Evolutionary conservation across 345 rosid genomes (phyloP).

Genomic region (sweet orange (Citrus sinensis)): DNA sequence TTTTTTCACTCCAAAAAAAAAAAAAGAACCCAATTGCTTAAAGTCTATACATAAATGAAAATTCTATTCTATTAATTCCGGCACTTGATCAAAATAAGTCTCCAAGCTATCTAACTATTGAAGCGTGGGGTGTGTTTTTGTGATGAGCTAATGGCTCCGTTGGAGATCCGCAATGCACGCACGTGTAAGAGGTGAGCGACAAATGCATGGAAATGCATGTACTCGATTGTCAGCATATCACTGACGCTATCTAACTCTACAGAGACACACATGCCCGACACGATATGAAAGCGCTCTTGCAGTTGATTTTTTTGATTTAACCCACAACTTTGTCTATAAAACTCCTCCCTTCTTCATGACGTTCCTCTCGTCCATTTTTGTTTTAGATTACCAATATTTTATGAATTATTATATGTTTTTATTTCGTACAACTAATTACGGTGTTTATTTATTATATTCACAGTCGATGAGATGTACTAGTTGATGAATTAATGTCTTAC

Average conservation of each 20-base stretch:
- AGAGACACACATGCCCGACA: constrained; percentile 41
- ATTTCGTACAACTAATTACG: background rate
- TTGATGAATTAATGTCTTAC: background rate
- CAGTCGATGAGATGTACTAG: background rate
- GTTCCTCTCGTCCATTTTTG: background rate
- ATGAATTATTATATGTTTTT: background rate
- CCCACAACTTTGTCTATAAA: constrained; percentile 37
- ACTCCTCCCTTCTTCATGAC: too few species aligned
- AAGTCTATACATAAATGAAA: too few species aligned
- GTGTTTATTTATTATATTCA: background rate
- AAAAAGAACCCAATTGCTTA: too few species aligned
- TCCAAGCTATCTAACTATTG: too few species aligned
- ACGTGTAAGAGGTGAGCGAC: constrained; percentile 33
- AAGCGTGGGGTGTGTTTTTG: too few species aligned
- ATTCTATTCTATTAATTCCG: too few species aligned
- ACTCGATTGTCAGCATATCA: constrained; percentile 28
- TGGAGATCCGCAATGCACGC: background rate
- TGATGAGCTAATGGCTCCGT: too few species aligned
- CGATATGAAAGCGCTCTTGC: constrained; percentile 4
- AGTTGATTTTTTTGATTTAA: constrained; percentile 21
- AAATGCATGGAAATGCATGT: constrained; percentile 54
- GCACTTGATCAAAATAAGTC: too few species aligned
- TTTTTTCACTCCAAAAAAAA: too few species aligned
- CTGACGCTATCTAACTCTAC: constrained; percentile 18
- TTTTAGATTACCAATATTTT: background rate